phyloP scores from a whole-genome alignment of 2,329 filamentous ascomycete genomes.

The Colletotrichum sp. region DNA sequence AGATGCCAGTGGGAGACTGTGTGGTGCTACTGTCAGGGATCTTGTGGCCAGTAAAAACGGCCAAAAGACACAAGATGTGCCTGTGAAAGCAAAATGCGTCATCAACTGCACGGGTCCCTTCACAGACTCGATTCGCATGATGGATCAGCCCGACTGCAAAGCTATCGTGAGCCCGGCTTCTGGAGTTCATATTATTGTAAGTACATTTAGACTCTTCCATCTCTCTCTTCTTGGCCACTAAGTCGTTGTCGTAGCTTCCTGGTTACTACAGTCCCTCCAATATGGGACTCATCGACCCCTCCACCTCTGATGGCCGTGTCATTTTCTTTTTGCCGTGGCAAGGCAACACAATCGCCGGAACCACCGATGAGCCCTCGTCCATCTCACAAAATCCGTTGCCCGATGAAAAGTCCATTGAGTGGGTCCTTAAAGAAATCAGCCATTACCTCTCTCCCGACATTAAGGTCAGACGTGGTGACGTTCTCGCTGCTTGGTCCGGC shows the following conservation, averaged over 20 bases:
- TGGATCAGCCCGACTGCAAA: conserved; percentile 74
- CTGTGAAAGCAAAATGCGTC: conserved; percentile 78
- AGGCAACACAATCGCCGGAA: conserved; percentile 89
- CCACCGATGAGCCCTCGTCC: conserved; percentile 78
- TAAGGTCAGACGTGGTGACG: conserved; percentile 82
- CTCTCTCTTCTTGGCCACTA: neutral
- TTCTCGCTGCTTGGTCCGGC: conserved; percentile 89
- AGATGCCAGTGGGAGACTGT: conserved; percentile 73
- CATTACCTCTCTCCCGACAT: conserved; percentile 85
- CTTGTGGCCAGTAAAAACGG: conserved; percentile 70
- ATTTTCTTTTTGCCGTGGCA: conserved; percentile 96
- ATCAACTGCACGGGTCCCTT: conserved; percentile 92
- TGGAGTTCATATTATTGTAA: conserved; percentile 77
- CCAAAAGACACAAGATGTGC: conserved; percentile 66
- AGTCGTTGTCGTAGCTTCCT: conserved; percentile 55
- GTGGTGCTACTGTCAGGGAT: conserved; percentile 77
- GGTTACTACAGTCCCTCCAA: conserved; percentile 85
- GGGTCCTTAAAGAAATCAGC: conserved; percentile 85
- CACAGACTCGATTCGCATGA: conserved; percentile 82
- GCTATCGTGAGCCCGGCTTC: conserved; percentile 87
- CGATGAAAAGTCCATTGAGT: conserved; percentile 83
- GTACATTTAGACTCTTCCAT: neutral
- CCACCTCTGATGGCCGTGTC: conserved; percentile 85
- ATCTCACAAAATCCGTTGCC: conserved; percentile 78
- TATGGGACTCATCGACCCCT: conserved; percentile 88